Base-by-base conservation (phyloP, 495 filamentous ascomycete species). In the Xylaria palmicola region DNA sequence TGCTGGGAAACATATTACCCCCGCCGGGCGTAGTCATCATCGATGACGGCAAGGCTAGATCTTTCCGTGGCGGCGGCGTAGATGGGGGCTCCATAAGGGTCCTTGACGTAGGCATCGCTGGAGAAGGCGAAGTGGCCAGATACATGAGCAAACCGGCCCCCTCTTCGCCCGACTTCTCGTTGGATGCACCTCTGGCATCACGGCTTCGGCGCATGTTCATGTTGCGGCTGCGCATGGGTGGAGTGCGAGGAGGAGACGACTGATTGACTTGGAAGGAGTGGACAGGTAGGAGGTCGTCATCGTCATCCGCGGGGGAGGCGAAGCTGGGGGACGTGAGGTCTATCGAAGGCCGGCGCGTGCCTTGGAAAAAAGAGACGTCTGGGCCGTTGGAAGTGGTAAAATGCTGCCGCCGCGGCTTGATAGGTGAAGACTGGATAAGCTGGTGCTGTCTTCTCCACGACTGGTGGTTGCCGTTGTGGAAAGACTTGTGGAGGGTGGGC, bases 101-200 rank as follows among this genome's bases (percentile, higher is more conserved):
- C 68, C 67, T 67, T 43, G 66, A 62, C 56, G 72, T 51, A 56
- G 71, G 71, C 48, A 80, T 75, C 6, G 91, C 91, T 0, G 92
- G 91, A 0, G 92, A 96, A 0, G 94, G 94, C 19, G 94, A 97
- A 34, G 92, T 89, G 62, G 93, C 93, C 27, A 99, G 84, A 72
- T 92, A 97, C 40, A 99, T 79, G 17, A 99, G 83, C 36, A 98
- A 79, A 74, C 95, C 93, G 7, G 92, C 95, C 19, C 91, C 94
- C 70, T 94, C 90, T 68, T 94, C 88, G 51, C 88, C 90, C 10
- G 77, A 65, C 68, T 80, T 80, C 19, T 61, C 60, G 9, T 64
- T 64, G 10, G 58, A 29, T 2, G 8, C n/a, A 19, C 56, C 59
- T 67, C 74, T 68, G 59, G 79, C 79, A 63, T 67, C 66, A 22